Evolutionary conservation across 2,329 filamentous ascomycete species (phyloP).

Genomic region (Pseudomassariella vexata): DNA sequence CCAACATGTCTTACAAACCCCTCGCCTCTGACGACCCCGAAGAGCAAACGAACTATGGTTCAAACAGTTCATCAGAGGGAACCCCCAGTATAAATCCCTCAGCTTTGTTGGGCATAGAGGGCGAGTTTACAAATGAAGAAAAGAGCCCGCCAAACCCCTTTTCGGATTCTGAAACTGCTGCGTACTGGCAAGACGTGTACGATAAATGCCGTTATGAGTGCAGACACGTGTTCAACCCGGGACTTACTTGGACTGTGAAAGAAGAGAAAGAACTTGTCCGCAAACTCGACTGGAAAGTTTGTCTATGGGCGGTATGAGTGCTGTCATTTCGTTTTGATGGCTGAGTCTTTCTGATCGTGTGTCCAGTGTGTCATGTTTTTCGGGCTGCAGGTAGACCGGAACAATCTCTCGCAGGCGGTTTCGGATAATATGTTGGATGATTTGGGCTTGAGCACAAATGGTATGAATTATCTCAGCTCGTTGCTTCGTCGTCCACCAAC

Average conservation of each 20-base stretch:
- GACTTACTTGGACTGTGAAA: constrained; percentile 43
- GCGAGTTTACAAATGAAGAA: constrained; percentile 3
- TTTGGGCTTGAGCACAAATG: constrained; percentile 36
- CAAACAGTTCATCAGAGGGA: not conserved
- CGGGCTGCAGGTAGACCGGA: constrained; percentile 54
- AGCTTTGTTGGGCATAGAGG: not conserved
- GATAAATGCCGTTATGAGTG: constrained; percentile 42
- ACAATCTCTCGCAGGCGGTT: constrained; percentile 52
- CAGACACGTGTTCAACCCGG: constrained; percentile 47
- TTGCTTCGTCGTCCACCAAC: not conserved
- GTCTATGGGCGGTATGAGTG: constrained; percentile 33
- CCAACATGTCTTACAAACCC: constrained; percentile 3
- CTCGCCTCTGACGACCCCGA: constrained; percentile 4
- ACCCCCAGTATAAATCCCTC: not conserved
- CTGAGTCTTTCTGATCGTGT: constrained; percentile 1
- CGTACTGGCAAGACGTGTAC: constrained; percentile 27
- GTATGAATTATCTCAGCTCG: constrained; percentile 13
- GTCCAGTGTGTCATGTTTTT: constrained; percentile 52
- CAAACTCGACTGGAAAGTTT: constrained; percentile 35
- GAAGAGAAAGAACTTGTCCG: constrained; percentile 49
- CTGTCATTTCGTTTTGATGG: constrained; percentile 1
- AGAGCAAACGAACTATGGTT: constrained; percentile 6
- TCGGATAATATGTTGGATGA: constrained; percentile 57
- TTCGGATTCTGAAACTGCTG: constrained; percentile 19
- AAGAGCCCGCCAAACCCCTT: constrained; percentile 21